Conservation (phyloP, 225 moss, liverwort and hornwort genomes). For the Climacium dendroides region DNA sequence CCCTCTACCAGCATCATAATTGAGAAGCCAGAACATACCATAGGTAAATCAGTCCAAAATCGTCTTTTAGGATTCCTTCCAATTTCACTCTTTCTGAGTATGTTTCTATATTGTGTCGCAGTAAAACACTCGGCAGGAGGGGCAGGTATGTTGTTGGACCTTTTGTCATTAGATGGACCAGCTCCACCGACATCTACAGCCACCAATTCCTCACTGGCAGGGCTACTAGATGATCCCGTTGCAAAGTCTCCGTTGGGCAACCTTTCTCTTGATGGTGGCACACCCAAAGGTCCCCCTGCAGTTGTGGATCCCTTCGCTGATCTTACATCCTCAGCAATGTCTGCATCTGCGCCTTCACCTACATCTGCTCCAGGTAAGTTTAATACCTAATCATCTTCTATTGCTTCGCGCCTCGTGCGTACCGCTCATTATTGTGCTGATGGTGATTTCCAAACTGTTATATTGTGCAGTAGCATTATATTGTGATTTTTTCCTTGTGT, state of each 20-base stretch:
- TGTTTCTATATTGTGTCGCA: background rate
- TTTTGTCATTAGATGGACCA: conserved; percentile 33
- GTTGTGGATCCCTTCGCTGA: conserved; percentile 38
- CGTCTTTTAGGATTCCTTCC: background rate
- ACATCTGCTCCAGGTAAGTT: conserved; percentile 15
- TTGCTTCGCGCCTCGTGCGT: background rate
- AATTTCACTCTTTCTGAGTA: background rate
- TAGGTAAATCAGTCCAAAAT: background rate
- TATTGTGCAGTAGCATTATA: background rate
- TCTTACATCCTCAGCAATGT: conserved; percentile 14
- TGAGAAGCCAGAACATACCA: background rate
- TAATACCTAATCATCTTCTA: background rate
- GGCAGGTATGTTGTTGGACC: conserved; percentile 37
- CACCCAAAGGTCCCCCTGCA: conserved; percentile 2
- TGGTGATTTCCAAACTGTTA: background rate
- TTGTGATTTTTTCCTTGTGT: background rate
- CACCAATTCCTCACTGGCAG: background rate
- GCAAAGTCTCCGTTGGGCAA: conserved; percentile 1
- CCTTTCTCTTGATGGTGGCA: conserved; percentile 29
- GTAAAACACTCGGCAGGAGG: conserved; percentile 33
- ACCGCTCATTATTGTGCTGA: background rate
- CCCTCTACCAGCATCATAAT: background rate
- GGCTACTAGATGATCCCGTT: conserved; percentile 28
- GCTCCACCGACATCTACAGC: conserved; percentile 14
- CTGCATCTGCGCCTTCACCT: background rate